Percentiles rank a stretch among this genome's conserved stretches.
phyloP scores from a whole-genome alignment of 2,329 filamentous ascomycete genomes.

The Ophiocordyceps robertsii region DNA sequence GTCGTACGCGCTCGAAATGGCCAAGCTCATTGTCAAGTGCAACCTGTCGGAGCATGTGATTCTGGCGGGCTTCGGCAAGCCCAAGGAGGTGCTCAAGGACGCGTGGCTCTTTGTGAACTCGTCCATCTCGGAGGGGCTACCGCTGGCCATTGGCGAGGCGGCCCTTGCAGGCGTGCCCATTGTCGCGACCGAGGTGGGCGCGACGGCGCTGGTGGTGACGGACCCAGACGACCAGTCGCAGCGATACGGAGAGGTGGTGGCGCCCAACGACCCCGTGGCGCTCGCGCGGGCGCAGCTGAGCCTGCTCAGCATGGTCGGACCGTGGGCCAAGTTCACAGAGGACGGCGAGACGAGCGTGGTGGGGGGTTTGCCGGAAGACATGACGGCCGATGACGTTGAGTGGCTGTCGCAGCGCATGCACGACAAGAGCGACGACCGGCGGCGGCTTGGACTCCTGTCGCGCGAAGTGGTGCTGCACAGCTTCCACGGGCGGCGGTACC shows the following conservation, averaged over 20 bases:
- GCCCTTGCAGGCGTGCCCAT: constrained; percentile 41
- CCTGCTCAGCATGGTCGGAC: constrained; percentile 45
- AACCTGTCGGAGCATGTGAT: constrained; percentile 36
- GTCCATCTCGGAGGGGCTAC: constrained; percentile 40
- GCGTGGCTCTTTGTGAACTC: constrained; percentile 47
- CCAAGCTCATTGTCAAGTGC: constrained; percentile 42
- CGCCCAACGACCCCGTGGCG: constrained; percentile 47
- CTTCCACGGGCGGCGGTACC: constrained; percentile 44
- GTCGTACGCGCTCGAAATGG: constrained; percentile 44
- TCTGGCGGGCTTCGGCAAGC: constrained; percentile 42
- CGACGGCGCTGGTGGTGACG: constrained; percentile 40
- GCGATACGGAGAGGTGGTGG: constrained; percentile 47
- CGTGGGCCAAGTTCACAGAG: constrained; percentile 45
- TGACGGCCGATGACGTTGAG: constrained; percentile 32
- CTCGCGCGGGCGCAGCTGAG: constrained; percentile 49
- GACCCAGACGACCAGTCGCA: constrained; percentile 30
- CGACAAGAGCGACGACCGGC: constrained; percentile 40
- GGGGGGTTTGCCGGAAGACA: constrained; percentile 21
- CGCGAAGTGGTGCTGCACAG: constrained; percentile 44
- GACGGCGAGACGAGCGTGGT: constrained; percentile 25
- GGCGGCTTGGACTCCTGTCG: constrained; percentile 43
- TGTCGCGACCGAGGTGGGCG: constrained; percentile 42
- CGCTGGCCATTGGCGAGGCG: constrained; percentile 44
- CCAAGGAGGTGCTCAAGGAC: constrained; percentile 38
- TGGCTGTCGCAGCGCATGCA: constrained; percentile 45